These are phyloP conservation scores for Brassica carinata DNA, from an alignment of 345 rosid genomes.

Conservation along the genomic window DNA sequence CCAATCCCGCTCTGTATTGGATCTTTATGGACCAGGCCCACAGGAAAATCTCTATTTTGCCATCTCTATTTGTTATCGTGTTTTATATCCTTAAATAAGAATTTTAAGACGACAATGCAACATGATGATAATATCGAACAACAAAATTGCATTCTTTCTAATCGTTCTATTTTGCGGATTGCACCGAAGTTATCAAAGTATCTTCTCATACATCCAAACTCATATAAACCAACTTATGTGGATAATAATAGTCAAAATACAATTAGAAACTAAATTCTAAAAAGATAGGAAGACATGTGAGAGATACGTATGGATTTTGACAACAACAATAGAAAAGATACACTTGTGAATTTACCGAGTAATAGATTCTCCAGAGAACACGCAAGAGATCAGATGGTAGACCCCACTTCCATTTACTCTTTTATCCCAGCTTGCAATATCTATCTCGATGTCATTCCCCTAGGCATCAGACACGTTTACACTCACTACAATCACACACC, in stretches of 20 bases:
- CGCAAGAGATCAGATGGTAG: slow-evolving; percentile 26
- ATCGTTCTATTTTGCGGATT: not conserved
- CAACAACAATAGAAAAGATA: not conserved
- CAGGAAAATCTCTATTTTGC: no score
- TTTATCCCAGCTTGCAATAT: slow-evolving; percentile 10
- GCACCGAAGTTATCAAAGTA: not conserved
- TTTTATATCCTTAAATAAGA: not conserved
- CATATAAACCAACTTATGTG: no score
- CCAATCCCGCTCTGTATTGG: no score
- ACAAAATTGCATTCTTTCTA: not conserved
- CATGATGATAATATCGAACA: not conserved
- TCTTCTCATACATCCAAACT: not conserved
- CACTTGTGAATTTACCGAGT: slow-evolving; percentile 17
- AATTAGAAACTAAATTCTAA: not conserved
- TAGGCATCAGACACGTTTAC: slow-evolving; percentile 20
- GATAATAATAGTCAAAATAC: not conserved
- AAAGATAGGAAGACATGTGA: slow-evolving; percentile 15
- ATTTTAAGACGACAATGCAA: not conserved
- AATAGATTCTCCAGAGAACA: slow-evolving; percentile 29
- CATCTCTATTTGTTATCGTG: not conserved
- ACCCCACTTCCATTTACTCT: slow-evolving; percentile 15
- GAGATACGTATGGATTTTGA: slow-evolving; percentile 21
- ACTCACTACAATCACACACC: not conserved
- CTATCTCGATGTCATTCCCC: slow-evolving; percentile 1
- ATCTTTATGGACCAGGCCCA: no score